A percentile compares a stretch with the other conserved stretches of the same genome.
Evolutionary conservation across 148 eudicot genomes (phyloP).

Genomic region (Oxyria digyna): DNA sequence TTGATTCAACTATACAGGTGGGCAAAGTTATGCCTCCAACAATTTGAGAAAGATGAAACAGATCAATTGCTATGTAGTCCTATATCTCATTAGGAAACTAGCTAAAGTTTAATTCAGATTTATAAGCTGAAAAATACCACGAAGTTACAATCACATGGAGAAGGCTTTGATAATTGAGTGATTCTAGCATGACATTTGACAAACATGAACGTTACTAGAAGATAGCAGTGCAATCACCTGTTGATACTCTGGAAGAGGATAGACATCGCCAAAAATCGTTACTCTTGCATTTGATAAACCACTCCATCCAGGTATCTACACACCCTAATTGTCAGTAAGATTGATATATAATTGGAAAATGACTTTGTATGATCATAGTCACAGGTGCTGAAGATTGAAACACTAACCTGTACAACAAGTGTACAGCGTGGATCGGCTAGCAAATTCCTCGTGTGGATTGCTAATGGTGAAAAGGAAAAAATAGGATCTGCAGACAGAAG

Average conservation of each 20-base stretch:
- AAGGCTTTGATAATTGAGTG: not conserved
- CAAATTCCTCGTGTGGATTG: constrained; percentile 92
- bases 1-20: not conserved
- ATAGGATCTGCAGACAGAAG: constrained; percentile 72
- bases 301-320: constrained; percentile 98
- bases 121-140: not conserved
- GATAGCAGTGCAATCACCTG: constrained; percentile 43
- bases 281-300: constrained; percentile 98
- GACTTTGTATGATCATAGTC: not conserved
- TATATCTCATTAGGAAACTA: not conserved
- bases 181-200: not conserved
- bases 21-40: not conserved
- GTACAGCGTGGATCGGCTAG: constrained; percentile 91
- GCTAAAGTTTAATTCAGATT: not conserved
- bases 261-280: constrained; percentile 88
- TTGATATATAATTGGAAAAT: constrained; percentile 13
- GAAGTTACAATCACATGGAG: not conserved
- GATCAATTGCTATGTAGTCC: not conserved
- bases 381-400: not conserved
- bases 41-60: not conserved
- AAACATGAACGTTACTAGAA: not conserved
- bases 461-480: constrained; percentile 95
- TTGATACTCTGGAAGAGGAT: constrained; percentile 75
- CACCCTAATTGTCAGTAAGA: constrained; percentile 28
- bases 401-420: constrained; percentile 85